Evolutionary conservation across 352 stramenopile species (phyloP).

Genomic region (Phytophthora melonis): DNA sequence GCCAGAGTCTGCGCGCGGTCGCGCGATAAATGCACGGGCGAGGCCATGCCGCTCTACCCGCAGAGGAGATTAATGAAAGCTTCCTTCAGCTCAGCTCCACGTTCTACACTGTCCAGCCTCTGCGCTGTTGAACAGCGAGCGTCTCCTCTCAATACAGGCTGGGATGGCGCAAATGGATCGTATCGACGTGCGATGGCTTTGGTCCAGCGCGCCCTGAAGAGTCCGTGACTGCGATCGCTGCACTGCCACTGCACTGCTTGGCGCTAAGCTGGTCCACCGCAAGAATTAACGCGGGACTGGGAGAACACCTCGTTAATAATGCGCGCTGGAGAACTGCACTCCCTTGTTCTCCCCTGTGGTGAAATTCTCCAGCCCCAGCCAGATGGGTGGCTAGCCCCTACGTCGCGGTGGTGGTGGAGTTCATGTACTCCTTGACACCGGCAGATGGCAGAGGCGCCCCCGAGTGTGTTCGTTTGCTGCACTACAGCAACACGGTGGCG

Average conservation of each 20-base stretch:
- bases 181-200: no score
- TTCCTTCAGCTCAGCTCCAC: no score
- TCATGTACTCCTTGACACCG: slow-evolving; percentile 2
- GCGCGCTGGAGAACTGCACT: neutral
- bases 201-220: no score
- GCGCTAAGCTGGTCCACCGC: neutral
- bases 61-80: no score
- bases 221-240: neutral
- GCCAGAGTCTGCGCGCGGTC: slow-evolving; percentile 57
- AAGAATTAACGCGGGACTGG: slow-evolving; percentile 16
- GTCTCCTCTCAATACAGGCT: no score
- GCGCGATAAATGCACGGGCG: slow-evolving; percentile 52
- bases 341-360: neutral
- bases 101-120: no score
- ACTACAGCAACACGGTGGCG: neutral
- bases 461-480: neutral
- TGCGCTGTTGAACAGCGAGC: no score
- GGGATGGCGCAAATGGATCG: no score
- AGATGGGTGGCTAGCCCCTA: slow-evolving; percentile 29
- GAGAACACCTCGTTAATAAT: slow-evolving; percentile 9
- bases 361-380: slow-evolving; percentile 1
- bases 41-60: slow-evolving; percentile 29
- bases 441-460: slow-evolving; percentile 8
- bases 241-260: neutral
- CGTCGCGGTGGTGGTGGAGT: slow-evolving; percentile 2